Percentiles rank a stretch among this genome's conserved stretches.
These are phyloP conservation scores for Colletotrichum tamarilloi DNA, from an alignment of 2,329 filamentous ascomycete genomes.

Conservation along the genomic window DNA sequence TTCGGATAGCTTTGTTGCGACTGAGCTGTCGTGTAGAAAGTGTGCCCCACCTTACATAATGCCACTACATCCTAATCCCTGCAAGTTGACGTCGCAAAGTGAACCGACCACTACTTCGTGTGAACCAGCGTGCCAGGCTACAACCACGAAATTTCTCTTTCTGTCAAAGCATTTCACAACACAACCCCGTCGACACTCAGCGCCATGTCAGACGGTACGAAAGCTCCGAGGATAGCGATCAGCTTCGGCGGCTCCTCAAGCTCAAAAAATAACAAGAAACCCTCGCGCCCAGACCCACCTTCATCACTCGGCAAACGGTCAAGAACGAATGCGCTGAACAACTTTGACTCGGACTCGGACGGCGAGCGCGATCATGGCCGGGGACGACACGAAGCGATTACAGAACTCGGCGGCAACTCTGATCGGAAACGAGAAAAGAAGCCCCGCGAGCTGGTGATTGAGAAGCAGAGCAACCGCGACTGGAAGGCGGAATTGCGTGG, in stretches of 20 bases:
- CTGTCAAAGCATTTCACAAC: not conserved
- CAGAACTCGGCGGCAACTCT: conserved; percentile 60
- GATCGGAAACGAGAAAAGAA: conserved; percentile 41
- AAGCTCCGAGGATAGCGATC: conserved; percentile 34
- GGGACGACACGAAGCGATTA: conserved; percentile 58
- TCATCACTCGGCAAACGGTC: conserved; percentile 62
- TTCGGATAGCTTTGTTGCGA: not conserved
- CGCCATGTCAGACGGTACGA: conserved; percentile 33
- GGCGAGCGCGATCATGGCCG: conserved; percentile 37
- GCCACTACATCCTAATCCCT: not conserved
- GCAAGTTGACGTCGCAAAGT: conserved; percentile 33
- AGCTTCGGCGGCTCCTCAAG: conserved; percentile 33
- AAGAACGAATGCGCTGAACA: conserved; percentile 55
- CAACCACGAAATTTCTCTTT: not conserved
- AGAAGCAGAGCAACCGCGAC: conserved; percentile 68
- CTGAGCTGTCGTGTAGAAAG: not conserved
- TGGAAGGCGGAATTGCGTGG: conserved; percentile 68
- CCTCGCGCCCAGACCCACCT: conserved; percentile 42
- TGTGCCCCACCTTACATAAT: conserved; percentile 26
- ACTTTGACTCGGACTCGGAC: conserved; percentile 53
- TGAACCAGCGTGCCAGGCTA: not conserved
- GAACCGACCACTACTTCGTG: conserved; percentile 11
- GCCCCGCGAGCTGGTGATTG: conserved; percentile 64
- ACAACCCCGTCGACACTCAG: not conserved
- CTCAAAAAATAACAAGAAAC: conserved; percentile 23